Conservation (phyloP, 2,329 filamentous ascomycete species). For the Dactylella cylindrospora region DNA sequence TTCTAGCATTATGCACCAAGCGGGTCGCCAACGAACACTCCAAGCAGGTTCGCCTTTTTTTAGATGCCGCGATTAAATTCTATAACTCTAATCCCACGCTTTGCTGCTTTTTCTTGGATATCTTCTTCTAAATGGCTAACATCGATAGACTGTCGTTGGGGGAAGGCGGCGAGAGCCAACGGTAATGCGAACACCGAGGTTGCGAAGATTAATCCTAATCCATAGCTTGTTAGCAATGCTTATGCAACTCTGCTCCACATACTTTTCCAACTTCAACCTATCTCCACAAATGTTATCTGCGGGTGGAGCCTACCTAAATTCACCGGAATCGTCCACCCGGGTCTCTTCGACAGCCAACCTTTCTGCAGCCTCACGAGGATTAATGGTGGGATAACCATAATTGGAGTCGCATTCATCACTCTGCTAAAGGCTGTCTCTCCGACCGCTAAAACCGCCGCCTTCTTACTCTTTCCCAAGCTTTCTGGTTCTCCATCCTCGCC, state of each 20-base stretch:
- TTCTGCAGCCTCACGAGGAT: conserved; percentile 81
- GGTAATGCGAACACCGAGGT: conserved; percentile 88
- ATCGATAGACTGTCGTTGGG: conserved; percentile 79
- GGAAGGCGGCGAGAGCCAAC: conserved; percentile 86
- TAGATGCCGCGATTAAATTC: conserved; percentile 95
- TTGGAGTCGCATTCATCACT: conserved; percentile 89
- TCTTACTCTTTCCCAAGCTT: conserved; percentile 81
- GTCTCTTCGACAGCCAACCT: conserved; percentile 76
- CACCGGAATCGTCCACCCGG: conserved; percentile 73
- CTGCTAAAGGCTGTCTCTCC: conserved; percentile 88
- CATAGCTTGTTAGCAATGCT: conserved; percentile 1
- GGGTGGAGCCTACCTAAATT: conserved; percentile 65
- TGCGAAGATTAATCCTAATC: conserved; percentile 68
- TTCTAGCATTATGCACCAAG: too few relatives aligned
- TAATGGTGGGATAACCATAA: conserved; percentile 94
- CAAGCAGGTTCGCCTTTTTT: conserved; percentile 43
- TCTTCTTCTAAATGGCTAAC: conserved; percentile 77
- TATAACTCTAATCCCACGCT: conserved; percentile 68
- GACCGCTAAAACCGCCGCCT: conserved; percentile 84
- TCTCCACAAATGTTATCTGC: background rate
- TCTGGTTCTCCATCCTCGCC: conserved; percentile 64
- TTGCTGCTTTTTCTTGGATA: conserved; percentile 78
- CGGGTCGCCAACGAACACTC: too few relatives aligned
- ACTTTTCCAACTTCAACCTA: background rate
- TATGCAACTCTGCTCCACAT: background rate